Evolutionary conservation across 2,329 filamentous ascomycete genomes (phyloP).

Genomic region (Microdochium paspali): DNA sequence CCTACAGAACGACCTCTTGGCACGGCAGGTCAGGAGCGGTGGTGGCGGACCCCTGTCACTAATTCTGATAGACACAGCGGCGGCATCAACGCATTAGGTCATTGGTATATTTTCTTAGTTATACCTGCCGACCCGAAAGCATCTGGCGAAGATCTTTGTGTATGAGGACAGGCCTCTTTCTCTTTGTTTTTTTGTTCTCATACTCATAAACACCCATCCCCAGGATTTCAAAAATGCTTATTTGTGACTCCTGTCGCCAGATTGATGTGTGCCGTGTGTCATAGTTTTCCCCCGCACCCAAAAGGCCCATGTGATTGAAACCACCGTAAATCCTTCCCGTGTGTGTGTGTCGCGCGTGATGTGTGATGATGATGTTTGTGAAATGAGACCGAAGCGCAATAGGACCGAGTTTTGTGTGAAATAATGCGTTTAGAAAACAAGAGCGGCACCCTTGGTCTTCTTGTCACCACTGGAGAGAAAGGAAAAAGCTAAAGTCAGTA

Average conservation of each 20-base stretch:
- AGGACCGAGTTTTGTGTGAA: slow-evolving; percentile 16
- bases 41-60: too few relatives aligned
- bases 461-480: slow-evolving; percentile 82
- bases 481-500: slow-evolving; percentile 28
- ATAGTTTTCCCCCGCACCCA: not conserved
- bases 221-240: not conserved
- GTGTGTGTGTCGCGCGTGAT: not conserved
- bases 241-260: not conserved
- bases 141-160: too few relatives aligned
- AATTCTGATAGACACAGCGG: too few relatives aligned
- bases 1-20: too few relatives aligned
- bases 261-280: not conserved
- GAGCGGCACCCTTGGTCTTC: slow-evolving; percentile 99
- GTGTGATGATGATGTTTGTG: slow-evolving; percentile 4
- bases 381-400: slow-evolving; percentile 27
- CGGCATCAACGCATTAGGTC: not conserved
- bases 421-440: slow-evolving; percentile 85
- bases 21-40: too few relatives aligned
- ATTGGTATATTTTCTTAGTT: too few relatives aligned
- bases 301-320: not conserved
- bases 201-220: not conserved
- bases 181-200: not conserved
- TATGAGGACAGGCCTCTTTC: not conserved
- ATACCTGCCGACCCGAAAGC: too few relatives aligned
- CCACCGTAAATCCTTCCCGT: not conserved